Evolutionary conservation across 495 filamentous ascomycete species (phyloP), one percentile per base, ranked within the genome.

Genomic region (Sordaria brevicollis): DNA sequence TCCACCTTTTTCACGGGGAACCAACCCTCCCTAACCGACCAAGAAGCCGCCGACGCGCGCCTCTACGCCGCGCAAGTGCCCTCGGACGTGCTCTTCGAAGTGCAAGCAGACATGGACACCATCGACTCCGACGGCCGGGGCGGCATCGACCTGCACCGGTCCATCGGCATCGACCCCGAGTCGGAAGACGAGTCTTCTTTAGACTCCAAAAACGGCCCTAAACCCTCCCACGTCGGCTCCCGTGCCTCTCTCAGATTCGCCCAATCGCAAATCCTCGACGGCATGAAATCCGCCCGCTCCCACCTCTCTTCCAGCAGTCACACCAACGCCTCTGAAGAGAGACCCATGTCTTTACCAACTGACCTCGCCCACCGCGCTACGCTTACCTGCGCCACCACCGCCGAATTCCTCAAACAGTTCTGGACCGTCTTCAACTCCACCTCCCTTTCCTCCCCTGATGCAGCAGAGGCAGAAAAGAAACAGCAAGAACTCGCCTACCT

Each of bases 331-430:
- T 81, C 78, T 17, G 79, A 82, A 74, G 80, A 76, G 68, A 79
- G 85, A 29, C 86, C 87, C 4, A 87, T 86, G 73, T 89, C 90
- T 11, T 83, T 98, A 13, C 87, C 92, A 0, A 70, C 82, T 0
- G 78, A 82, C 0, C 81, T 93, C 5, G 90, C 92, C 43, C 90
- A 96, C 69, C 87, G 89, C 4, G 85, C 96, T 41, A 88, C 86
- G 33, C 85, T 97, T 29, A 96, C 93, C 19, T 93, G 98, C 76
- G 93, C 93, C 43, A 97, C 95, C 0, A 93, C 93, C 1, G 91
- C 89, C 8, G 96, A 98, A 72, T 98, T 98, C 75, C 81, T 99
- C n/a, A 90, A 92, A 72, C 94, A 98, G 76, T 99, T 97, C 83
- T 98, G 94, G 94, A 83, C 87, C 38, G 87, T 92, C 4, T 97